Base-by-base conservation (phyloP, 495 filamentous ascomycete species). In the Apodospora peruviana region DNA sequence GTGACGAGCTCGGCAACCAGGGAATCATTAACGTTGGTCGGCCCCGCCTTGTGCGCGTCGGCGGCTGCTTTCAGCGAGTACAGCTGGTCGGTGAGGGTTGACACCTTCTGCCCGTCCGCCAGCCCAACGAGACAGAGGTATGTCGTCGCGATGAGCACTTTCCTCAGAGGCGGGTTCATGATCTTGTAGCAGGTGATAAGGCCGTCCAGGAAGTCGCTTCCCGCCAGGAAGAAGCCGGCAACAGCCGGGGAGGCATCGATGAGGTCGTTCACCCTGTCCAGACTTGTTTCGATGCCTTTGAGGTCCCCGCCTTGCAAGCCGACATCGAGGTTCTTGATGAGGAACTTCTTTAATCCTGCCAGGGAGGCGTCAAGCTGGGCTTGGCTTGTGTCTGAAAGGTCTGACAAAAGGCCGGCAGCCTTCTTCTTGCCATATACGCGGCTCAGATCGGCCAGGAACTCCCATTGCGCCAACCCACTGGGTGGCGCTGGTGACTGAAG, bases 131-230 rank as follows among this genome's bases (percentile, higher is more conserved):
- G 66, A 29, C 86, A 83, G 7, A 90, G 74, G 54, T 90, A 95
- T 12, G 81, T 67, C 5, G 83, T 82, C 4, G 81, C 77, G 16
- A 88, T 73, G n/a, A 93, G 69, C 4, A 76, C 71, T 47, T 76
- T 82, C 38, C 80, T 76, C 11, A 85, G 60, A 5, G 74, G 73
- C 12, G 74, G 76, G 37, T 81, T 76, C 52, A 73, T 76, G 42
- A 80, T 68, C 37, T 72, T 78, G 64, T 86, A 94, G 43, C 79
- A 79, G 51, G 72, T 77, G 25, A 76, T 69, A 12, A 94, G 70
- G 2, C 84, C 81, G 58, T 96, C 90, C 11, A 95, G 59, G 56
- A 90, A 90, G 62, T 95, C 90, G 40, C 87, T 87, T 16, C 90
- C 90, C 1, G 83, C 82, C 62, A 94, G 75, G 40, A 95, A 82